Conservation (phyloP, 306 rosid genomes). For the Mimosa pudica region DNA sequence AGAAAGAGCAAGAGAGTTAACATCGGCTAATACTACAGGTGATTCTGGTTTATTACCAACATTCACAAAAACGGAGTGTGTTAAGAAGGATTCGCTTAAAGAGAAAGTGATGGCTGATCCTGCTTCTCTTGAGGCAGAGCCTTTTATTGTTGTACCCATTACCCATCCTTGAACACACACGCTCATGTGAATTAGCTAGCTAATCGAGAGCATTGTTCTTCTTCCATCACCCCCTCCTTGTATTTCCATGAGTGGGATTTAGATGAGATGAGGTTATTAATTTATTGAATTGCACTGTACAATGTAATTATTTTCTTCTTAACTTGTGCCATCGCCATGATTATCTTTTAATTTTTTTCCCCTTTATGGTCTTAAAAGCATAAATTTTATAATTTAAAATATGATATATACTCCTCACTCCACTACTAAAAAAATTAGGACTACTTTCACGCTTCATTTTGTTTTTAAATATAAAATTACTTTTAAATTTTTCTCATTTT, state of each 20-base stretch:
- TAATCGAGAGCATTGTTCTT: neutral
- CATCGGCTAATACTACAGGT: neutral
- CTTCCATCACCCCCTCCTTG: neutral
- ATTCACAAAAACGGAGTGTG: constrained; percentile 23
- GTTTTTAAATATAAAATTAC: too few species aligned
- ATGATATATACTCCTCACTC: too few species aligned
- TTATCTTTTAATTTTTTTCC: neutral
- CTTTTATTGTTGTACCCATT: constrained; percentile 38
- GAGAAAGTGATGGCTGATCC: constrained; percentile 46
- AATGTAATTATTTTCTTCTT: neutral
- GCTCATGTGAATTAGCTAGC: neutral
- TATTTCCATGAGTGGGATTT: neutral
- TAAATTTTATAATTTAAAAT: too few species aligned
- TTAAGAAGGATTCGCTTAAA: constrained; percentile 34
- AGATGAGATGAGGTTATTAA: neutral
- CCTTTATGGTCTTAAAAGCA: too few species aligned
- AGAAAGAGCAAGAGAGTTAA: constrained; percentile 64
- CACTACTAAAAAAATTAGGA: too few species aligned
- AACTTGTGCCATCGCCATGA: neutral
- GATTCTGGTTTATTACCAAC: constrained; percentile 29
- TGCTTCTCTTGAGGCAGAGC: constrained; percentile 61
- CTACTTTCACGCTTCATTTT: too few species aligned
- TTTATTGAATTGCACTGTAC: neutral
- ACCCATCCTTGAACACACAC: neutral
- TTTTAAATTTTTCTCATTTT: too few species aligned